These are phyloP conservation scores for Saccharomyces hybrid DNA, from an alignment of 1,139 yeast species.

Conservation along the genomic window DNA sequence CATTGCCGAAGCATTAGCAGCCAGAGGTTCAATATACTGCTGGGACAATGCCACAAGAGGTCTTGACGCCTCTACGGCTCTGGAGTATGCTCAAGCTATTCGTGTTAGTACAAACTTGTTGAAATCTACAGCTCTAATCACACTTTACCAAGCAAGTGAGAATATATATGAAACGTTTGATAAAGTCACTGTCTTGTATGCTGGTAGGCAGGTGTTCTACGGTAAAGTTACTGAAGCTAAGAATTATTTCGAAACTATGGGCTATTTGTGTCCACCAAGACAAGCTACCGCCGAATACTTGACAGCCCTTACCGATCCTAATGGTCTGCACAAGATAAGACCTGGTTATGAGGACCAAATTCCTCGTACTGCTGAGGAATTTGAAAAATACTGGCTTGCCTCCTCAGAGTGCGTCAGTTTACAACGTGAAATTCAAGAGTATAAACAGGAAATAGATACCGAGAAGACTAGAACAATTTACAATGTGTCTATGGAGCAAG, in stretches of 20 bases:
- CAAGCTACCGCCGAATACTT: slow-evolving; percentile 54
- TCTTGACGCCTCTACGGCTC: slow-evolving; percentile 52
- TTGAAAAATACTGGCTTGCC: slow-evolving; percentile 56
- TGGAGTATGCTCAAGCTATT: slow-evolving; percentile 40
- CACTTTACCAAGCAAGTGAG: slow-evolving; percentile 43
- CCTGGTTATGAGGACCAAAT: slow-evolving; percentile 51
- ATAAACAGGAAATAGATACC: slow-evolving; percentile 36
- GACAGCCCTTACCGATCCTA: slow-evolving; percentile 48
- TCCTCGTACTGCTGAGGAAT: slow-evolving; percentile 64
- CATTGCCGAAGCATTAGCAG: slow-evolving; percentile 53
- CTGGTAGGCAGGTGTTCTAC: slow-evolving; percentile 40
- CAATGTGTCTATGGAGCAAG: slow-evolving; percentile 36
- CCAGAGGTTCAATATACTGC: slow-evolving; percentile 45
- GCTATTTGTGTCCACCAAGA: slow-evolving; percentile 46
- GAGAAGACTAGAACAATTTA: slow-evolving; percentile 36
- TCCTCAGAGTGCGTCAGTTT: slow-evolving; percentile 43
- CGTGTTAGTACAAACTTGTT: slow-evolving; percentile 35
- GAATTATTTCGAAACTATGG: slow-evolving; percentile 41
- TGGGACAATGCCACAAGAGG: slow-evolving; percentile 64
- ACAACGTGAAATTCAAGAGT: slow-evolving; percentile 41
- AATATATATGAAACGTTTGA: slow-evolving; percentile 42
- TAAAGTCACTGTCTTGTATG: slow-evolving; percentile 38
- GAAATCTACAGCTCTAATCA: slow-evolving; percentile 37
- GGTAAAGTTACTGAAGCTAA: slow-evolving; percentile 39
- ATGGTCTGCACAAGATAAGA: slow-evolving; percentile 30